Evolutionary conservation across 371 early-diverging fungal genomes (phyloP), one percentile per base, ranked within the genome.

Genomic region (Neoconidiobolus thromboides): DNA sequence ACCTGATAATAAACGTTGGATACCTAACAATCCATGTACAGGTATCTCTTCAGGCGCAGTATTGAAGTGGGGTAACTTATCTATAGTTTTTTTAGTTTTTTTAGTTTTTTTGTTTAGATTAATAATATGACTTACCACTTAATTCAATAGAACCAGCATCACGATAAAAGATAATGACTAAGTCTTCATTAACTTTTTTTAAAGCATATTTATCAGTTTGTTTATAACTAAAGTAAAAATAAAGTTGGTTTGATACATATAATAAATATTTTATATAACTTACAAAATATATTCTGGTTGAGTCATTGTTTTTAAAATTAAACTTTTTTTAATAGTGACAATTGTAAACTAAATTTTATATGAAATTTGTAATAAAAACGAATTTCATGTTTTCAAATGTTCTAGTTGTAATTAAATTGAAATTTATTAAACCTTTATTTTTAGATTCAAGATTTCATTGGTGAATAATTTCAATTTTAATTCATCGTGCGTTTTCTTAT

Each of bases 1-100:
- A 79, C 88, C 87, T 58, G 85, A 78, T 61, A 83, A 75, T 14
- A 89, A 69, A n/a, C 68, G 67, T 44, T 88, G 79, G 52, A 85
- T 76, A 3, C 90, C 92, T 43, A 89, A 46, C 48, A 89, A 73
- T 42, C 90, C 89, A 65, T 76, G 75, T 26, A 82, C 72, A 37
- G 60, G 68, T 51, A 71, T 58, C 36, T 70, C 63, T 26, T 69
- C 12, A 38, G 46, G 57, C n/a, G 41, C 15, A 14, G 57, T 57
- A 4, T 12, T 15, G 44, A 57, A 57, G 41, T 46, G 41, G 6
- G 58, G 58, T 36, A 44, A 48, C n/a, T 43, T 15, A 48, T 44
- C 58, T 58, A 47, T 43, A 44, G 36, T 37, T 38, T 9, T 9
- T 38, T 4, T 36, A 39, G 9, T 26, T n/a, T n/a, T n/a, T n/a